Percentiles rank a stretch among this genome's conserved stretches.
Evolutionary conservation across 257 asterid genomes (phyloP).

Genomic region (Solanum sparsipilum): DNA sequence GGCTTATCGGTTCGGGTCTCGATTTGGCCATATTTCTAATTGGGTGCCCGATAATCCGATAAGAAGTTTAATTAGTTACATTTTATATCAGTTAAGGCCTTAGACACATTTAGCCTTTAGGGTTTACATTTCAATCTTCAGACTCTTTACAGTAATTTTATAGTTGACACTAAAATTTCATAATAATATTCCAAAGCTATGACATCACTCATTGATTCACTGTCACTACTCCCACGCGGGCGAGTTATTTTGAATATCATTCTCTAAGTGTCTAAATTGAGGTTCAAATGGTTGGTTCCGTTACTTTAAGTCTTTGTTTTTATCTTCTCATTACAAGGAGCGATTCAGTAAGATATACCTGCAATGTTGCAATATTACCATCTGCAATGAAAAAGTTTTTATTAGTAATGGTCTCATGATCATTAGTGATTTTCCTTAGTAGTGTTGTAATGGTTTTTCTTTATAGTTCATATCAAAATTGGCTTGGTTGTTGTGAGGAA

Average conservation of each 20-base stretch:
- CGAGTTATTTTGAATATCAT: background rate
- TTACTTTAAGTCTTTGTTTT: background rate
- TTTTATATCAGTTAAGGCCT: too few species aligned
- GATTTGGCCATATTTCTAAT: background rate
- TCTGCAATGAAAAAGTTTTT: too few species aligned
- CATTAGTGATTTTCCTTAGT: too few species aligned
- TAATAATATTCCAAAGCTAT: too few species aligned
- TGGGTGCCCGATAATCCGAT: background rate
- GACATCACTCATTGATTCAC: background rate
- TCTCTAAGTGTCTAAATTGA: background rate
- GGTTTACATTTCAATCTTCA: background rate
- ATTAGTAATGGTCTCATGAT: background rate
- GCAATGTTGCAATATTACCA: background rate
- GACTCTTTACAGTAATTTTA: background rate
- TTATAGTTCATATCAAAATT: too few species aligned
- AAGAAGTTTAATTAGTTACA: background rate
- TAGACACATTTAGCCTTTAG: background rate
- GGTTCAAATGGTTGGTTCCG: background rate
- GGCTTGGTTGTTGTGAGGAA: background rate
- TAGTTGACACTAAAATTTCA: background rate
- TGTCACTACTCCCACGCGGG: background rate
- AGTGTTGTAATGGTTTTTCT: background rate
- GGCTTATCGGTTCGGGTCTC: background rate
- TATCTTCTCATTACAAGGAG: background rate
- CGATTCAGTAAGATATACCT: too few species aligned